Percentiles rank a stretch among this genome's conserved stretches.
These are phyloP conservation scores for Fusarium zealandicum DNA, from an alignment of 2,329 filamentous ascomycete genomes.

Conservation along the genomic window DNA sequence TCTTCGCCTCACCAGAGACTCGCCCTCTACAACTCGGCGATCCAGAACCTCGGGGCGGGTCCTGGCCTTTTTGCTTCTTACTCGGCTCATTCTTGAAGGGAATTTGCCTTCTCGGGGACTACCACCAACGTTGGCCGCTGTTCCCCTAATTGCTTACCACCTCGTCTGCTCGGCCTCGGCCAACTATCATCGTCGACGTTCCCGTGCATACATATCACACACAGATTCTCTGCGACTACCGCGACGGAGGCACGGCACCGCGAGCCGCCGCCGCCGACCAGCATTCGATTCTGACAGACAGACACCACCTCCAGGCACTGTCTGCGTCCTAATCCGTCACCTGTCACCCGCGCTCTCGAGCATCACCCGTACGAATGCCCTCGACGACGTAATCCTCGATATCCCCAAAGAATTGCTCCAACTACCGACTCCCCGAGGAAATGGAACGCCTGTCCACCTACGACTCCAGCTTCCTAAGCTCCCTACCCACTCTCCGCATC, in stretches of 20 bases:
- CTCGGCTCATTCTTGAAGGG: conserved; percentile 3
- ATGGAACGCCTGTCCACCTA: conserved; percentile 32
- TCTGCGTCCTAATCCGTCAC: not conserved
- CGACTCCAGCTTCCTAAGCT: conserved; percentile 28
- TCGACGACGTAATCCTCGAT: not conserved
- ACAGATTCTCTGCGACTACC: not conserved
- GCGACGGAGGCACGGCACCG: conserved; percentile 17
- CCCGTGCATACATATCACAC: no score
- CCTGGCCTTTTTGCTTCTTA: conserved; percentile 3
- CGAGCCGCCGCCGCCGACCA: conserved; percentile 2
- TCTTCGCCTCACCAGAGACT: not conserved
- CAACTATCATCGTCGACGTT: not conserved
- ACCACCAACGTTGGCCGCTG: not conserved
- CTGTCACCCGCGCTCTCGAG: not conserved
- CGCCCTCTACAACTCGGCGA: not conserved
- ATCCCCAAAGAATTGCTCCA: not conserved
- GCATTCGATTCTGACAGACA: not conserved
- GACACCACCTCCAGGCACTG: not conserved
- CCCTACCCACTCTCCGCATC: conserved; percentile 17
- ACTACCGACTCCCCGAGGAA: conserved; percentile 19
- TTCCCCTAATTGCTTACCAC: not conserved
- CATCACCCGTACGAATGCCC: not conserved
- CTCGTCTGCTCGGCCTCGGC: not conserved
- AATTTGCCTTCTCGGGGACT: not conserved
- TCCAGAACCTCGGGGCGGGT: conserved; percentile 10